Evolutionary conservation across 768 basidiomycete genomes (phyloP), one percentile per base, ranked within the genome.

Genomic region (Hypholoma sublateritium): DNA sequence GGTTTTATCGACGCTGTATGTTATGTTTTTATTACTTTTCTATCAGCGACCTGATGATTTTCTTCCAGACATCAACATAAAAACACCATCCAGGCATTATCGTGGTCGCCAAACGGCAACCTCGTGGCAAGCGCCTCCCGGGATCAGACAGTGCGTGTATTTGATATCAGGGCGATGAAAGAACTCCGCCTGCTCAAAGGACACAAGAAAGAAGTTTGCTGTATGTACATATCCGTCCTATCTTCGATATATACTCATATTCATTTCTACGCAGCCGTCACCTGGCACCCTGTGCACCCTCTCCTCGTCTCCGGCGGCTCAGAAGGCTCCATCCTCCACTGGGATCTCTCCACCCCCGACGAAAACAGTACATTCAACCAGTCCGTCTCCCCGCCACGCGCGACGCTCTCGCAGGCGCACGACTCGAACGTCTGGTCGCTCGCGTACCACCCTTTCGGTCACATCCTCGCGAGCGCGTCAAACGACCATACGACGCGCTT

Each of bases 401-500:
- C 93, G 5, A 88, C 86, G 13, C 85, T 99, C 63, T 88, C 90
- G n/a, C 90, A 93, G 69, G 97, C 97, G 8, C 97, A 99, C 79
- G 97, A 99, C 76, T 93, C 92, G 28, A 95, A 95, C 70, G 93
- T 99, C 59, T 98, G 95, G 93, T 86, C 93, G 0, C 83, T 99
- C 60, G 85, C 93, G 3, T 99, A 87, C 81, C 95, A 98, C 73
- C 95, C 96, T 0, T 84, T 98, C 14, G 96, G 97, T 0, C 95
- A 98, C 73, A 81, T 98, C 64, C 87, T 99, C 64, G 94, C 88
- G 59, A 88, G 86, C 59, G 97, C 89, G 9, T 91, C 91, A n/a
- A 98, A 97, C 76, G 97, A 99, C 77, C 93, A 95, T 75, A 98
- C 97, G 5, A 97, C 96, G 5, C 85, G 95, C n/a, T 99, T 98